phyloP scores from a whole-genome alignment of 2,329 filamentous ascomycete genomes.

The Tricladium varicosporioides region DNA sequence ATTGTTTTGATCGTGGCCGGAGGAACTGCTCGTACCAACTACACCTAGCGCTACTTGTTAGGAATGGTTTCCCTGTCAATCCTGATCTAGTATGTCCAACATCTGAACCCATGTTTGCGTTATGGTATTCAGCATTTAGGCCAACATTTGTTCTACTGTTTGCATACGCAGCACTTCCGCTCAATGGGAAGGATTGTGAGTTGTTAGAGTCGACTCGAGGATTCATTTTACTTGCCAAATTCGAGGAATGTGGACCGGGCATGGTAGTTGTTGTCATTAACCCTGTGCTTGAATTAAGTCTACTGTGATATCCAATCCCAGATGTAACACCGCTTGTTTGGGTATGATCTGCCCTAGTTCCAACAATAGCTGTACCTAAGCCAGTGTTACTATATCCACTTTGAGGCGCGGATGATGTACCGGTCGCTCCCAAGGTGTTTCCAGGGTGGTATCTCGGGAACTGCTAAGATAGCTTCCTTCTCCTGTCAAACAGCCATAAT shows the following conservation, averaged over 20 bases:
- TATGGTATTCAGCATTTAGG: not conserved
- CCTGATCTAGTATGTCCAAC: not conserved
- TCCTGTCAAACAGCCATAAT: constrained; percentile 1
- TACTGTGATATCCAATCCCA: not conserved
- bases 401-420: not conserved
- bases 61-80: not conserved
- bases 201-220: constrained; percentile 48
- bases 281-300: no score
- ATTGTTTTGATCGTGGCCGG: constrained; percentile 11
- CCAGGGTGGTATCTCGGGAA: not conserved
- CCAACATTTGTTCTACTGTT: not conserved
- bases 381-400: not conserved
- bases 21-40: not conserved
- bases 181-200: constrained; percentile 40
- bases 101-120: constrained; percentile 10
- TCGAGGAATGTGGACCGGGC: constrained; percentile 34
- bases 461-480: constrained; percentile 8
- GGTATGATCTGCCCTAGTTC: not conserved
- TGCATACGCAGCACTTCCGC: constrained; percentile 35
- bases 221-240: constrained; percentile 44
- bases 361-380: not conserved
- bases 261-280: constrained; percentile 17
- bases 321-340: constrained; percentile 1
- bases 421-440: not conserved
- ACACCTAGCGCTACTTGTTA: not conserved